These are phyloP conservation scores for Xylaria hypoxylon DNA, from an alignment of 2,329 filamentous ascomycete genomes.

Conservation along the genomic window DNA sequence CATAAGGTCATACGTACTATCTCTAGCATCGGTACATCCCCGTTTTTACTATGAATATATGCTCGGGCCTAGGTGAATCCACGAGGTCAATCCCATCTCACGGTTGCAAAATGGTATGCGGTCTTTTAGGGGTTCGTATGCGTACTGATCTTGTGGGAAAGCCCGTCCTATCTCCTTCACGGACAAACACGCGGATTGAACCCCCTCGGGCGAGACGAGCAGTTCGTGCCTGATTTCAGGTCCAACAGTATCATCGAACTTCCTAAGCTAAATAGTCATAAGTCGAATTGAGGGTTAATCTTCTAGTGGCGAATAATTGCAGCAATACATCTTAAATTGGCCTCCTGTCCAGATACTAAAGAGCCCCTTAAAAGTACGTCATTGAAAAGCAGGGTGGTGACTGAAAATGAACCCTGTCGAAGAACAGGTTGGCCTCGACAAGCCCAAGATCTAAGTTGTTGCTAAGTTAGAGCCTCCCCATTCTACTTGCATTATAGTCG, in stretches of 20 bases:
- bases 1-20: conserved; percentile 40
- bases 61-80: conserved; percentile 36
- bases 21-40: conserved; percentile 27
- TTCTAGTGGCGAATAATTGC: conserved; percentile 38
- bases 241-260: conserved; percentile 35
- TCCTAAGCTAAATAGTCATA: conserved; percentile 38
- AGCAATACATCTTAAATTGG: conserved; percentile 6
- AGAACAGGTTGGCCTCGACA: not conserved
- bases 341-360: not conserved
- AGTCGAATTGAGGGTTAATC: conserved; percentile 37
- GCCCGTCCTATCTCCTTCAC: conserved; percentile 34
- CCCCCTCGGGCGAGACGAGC: conserved; percentile 20
- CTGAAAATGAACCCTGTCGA: not conserved
- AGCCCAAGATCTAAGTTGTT: not conserved
- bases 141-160: conserved; percentile 25
- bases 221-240: conserved; percentile 35
- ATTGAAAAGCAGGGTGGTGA: not conserved
- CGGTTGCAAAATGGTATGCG: conserved; percentile 33
- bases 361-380: not conserved
- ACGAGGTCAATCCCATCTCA: conserved; percentile 1
- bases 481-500: too few species aligned
- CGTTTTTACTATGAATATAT: conserved; percentile 9
- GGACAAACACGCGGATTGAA: conserved; percentile 27
- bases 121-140: conserved; percentile 33
- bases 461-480: too few species aligned